Base-by-base conservation (phyloP, 768 basidiomycete species). In the Sarcodon sp. region DNA sequence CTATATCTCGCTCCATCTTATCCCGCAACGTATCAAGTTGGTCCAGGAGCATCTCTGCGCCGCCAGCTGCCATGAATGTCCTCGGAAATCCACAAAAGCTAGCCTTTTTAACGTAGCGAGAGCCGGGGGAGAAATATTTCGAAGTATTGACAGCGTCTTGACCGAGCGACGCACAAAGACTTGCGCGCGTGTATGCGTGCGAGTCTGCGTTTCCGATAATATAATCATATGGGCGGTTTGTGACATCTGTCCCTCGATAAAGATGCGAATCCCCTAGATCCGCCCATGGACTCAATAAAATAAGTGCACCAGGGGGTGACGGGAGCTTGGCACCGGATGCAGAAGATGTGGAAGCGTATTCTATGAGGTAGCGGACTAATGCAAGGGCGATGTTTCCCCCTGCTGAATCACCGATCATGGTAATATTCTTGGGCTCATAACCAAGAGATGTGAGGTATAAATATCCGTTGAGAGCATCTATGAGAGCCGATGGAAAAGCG, bases 381-480 rank as follows among this genome's bases (percentile, higher is more conserved):
- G 79, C 77, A 33, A 77, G 68, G 0, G 77, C 76, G 21, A 88
- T 73, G 60, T 88, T 83, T 4, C 71, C 87, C 3, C 87, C 87
- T 0, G 87, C 84, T 1, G 83, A 88, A 58, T 90, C 86, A 3
- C 87, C 87, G 15, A 68, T 68, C 16, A 88, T 45, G 47, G 85
- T 69, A 56, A 90, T 80, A 54, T 84, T 65, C 13, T 65, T 59
- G 0, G 84, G 74, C 1, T 66, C 52, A 58, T 85, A 79, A 0
- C 77, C 75, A 27, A 81, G 64, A 44, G 73, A 66, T 35, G 83
- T 68, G 16, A 88, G 78, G 59, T 88, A 81, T 43, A 71, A 64
- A 60, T 88, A 91, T 6, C 80, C 86, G 1, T 82, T 75, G 8
- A 89, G 63, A 3, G 77, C 79, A 57, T 91, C 87, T 11, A 90